A percentile compares a stretch with the other conserved stretches of the same genome.
These are phyloP conservation scores for Coelastrella sp. DNA, from an alignment of 139 green algal genomes.

Conservation along the genomic window DNA sequence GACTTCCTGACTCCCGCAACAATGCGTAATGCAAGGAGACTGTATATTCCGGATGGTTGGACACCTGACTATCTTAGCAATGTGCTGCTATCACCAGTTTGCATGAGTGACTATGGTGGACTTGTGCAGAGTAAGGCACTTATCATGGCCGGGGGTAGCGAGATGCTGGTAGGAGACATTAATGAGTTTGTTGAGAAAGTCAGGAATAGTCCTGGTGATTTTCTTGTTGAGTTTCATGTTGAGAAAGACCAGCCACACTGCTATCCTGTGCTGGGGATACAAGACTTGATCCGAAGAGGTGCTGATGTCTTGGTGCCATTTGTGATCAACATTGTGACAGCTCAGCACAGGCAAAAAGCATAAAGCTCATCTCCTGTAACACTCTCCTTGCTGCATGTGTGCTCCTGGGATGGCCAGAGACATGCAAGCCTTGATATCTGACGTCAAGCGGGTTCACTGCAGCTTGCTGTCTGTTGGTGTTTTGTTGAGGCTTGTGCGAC, in stretches of 20 bases:
- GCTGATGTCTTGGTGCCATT: conserved; percentile 27
- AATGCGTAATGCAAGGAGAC: neutral
- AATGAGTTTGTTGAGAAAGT: neutral
- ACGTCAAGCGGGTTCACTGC: too few species aligned
- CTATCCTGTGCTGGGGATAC: conserved; percentile 1
- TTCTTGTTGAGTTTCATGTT: neutral
- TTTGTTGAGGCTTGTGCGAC: too few species aligned
- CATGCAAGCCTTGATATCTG: too few species aligned
- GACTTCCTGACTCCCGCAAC: neutral
- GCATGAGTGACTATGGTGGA: neutral
- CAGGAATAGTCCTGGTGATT: neutral
- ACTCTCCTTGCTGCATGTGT: too few species aligned
- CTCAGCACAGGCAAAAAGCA: too few species aligned
- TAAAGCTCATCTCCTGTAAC: too few species aligned
- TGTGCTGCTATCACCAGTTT: neutral
- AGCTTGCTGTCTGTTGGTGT: too few species aligned
- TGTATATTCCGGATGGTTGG: neutral
- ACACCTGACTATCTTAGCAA: neutral
- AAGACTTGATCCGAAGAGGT: neutral
- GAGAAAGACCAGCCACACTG: conserved; percentile 16
- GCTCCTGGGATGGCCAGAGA: too few species aligned
- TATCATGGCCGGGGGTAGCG: neutral
- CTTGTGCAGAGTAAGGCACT: conserved; percentile 21
- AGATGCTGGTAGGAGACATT: conserved; percentile 14
- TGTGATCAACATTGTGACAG: neutral